Evolutionary conservation across 164 flowering plant genomes (phyloP), one percentile per base, ranked within the genome.

Genomic region (Berberis vulgaris): DNA sequence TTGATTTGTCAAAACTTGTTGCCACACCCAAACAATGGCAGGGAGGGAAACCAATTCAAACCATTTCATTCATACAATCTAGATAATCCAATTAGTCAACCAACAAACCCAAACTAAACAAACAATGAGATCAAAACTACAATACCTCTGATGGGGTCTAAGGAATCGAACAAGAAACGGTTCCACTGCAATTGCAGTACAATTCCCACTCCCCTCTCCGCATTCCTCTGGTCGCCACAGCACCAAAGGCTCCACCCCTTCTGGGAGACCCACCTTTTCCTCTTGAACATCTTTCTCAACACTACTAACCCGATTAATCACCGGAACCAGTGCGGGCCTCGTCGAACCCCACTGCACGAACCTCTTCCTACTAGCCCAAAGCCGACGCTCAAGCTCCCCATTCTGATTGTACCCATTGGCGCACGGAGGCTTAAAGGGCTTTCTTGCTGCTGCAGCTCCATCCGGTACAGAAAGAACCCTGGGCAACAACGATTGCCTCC

Each of bases 71-170:
- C 26, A 26, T 26, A 26, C 26, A 26, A 26, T 26, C 26, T 26
- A 26, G 26, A 26, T 26, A 26, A 26, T 26, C 26, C 26, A 26
- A 26, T 26, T 26, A 26, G 26, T 26, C 26, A 26, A 26, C 26
- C 26, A 26, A 26, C 26, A 26, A 26, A 26, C 26, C 26, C 26
- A 26, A 26, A 26, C 26, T 26, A 26, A 26, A 26, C 26, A 26
- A 26, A 26, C 26, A 26, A 26, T 26, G 26, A 26, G 26, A 26
- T 26, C 26, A 26, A 3, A 71, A 55, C 8, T 38, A 12, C 10
- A 62, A 60, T 79, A 91, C 99, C 97, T 88, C 73, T 95, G 99
- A 82, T 95, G 99, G 45, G 99, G 96, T n/a, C 97, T 82, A 57
- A 95, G 94, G 71, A 86, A 95, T 49, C 82, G 85, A 67, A 85